Evolutionary conservation across 495 filamentous ascomycete genomes (phyloP).

Genomic region (Hapsidospora chrysogenum): DNA sequence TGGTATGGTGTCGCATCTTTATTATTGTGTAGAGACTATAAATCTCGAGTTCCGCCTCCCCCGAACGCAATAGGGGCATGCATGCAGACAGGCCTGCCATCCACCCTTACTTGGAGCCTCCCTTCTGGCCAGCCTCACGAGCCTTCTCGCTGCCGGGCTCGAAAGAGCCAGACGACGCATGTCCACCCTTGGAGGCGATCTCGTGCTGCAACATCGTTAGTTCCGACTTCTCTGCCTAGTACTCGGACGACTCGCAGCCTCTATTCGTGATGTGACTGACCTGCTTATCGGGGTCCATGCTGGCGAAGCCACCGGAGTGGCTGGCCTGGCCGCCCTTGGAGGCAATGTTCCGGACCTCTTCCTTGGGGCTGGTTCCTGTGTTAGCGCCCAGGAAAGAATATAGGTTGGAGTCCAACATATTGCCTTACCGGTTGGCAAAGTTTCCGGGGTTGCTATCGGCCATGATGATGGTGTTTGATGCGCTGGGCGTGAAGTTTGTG

Average conservation of each 20-base stretch:
- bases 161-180: constrained; percentile 31
- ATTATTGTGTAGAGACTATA: too few species aligned
- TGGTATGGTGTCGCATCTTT: too few species aligned
- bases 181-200: constrained; percentile 36
- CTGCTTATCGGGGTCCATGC: constrained; percentile 31
- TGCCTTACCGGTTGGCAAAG: constrained; percentile 39
- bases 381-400: not conserved
- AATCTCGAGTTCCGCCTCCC: too few species aligned
- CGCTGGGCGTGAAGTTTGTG: too few species aligned
- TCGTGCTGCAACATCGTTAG: constrained; percentile 10
- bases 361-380: constrained; percentile 17
- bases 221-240: not conserved
- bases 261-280: constrained; percentile 13
- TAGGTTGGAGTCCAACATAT: too few species aligned
- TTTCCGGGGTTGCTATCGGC: constrained; percentile 40
- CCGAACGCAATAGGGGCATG: too few species aligned
- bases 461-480: constrained; percentile 3
- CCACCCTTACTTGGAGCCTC: too few species aligned
- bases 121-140: constrained; percentile 28
- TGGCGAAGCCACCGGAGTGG: constrained; percentile 17
- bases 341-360: constrained; percentile 37
- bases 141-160: constrained; percentile 27
- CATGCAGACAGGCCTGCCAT: too few species aligned
- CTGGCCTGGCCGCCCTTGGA: constrained; percentile 32
- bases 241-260: too few species aligned